Evolutionary conservation across 305 asterid species (phyloP).

Genomic region (Plantago coronopus): DNA sequence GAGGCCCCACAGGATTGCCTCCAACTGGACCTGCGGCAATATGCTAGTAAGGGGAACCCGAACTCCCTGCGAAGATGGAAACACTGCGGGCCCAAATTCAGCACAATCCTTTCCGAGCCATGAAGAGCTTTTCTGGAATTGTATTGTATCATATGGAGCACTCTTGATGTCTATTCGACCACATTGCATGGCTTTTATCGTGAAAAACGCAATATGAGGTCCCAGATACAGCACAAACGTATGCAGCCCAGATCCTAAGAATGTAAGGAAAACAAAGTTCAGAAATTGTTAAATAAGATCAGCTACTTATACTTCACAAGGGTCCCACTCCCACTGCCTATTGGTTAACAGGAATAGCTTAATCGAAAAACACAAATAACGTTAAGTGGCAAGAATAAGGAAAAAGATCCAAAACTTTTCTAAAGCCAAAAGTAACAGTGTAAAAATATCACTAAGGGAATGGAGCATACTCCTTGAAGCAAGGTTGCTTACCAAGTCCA

Average conservation of each 20-base stretch:
- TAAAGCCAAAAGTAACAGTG: too few relatives aligned
- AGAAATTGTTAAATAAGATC: neutral
- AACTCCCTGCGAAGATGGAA: conserved; percentile 46
- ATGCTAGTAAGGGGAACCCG: conserved; percentile 70
- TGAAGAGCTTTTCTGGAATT: conserved; percentile 54
- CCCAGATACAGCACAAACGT: conserved; percentile 91
- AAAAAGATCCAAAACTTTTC: too few relatives aligned
- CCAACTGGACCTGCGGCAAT: conserved; percentile 80
- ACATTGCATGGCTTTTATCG: conserved; percentile 81
- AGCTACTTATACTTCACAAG: neutral
- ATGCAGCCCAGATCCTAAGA: conserved; percentile 82
- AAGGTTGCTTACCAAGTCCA: conserved; percentile 73
- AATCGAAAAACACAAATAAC: too few relatives aligned
- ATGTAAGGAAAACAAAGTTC: conserved; percentile 1
- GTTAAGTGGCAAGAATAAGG: too few relatives aligned
- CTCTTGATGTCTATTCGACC: conserved; percentile 84
- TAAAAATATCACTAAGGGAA: conserved; percentile 13
- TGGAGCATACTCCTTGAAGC: neutral
- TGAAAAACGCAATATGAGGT: conserved; percentile 85
- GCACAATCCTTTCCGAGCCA: conserved; percentile 85
- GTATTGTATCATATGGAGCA: conserved; percentile 89
- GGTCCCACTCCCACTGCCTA: too few relatives aligned
- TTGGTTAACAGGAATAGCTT: too few relatives aligned
- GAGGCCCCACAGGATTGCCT: conserved; percentile 84
- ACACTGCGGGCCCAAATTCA: conserved; percentile 61